phyloP scores from a whole-genome alignment of 2,329 filamentous ascomycete genomes.

The Trichoderma brevicompactum region DNA sequence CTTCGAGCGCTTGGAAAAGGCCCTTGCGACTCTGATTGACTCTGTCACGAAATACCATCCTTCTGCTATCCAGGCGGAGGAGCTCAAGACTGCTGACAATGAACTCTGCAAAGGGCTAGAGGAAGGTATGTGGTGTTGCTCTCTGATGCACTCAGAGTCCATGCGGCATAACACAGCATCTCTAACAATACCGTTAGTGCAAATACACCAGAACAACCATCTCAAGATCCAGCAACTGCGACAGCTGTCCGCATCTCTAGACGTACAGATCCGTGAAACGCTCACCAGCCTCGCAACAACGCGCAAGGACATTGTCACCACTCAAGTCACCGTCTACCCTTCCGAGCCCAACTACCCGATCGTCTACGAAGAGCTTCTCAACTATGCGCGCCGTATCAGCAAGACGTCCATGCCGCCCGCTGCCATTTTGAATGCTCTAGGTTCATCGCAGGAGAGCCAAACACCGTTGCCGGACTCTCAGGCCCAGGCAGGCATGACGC shows the following conservation, averaged over 20 bases:
- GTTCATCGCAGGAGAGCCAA: conserved; percentile 39
- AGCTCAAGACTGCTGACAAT: conserved; percentile 72
- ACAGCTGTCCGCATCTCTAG: conserved; percentile 65
- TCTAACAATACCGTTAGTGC: conserved; percentile 53
- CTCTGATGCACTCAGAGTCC: not conserved
- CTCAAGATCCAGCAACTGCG: conserved; percentile 71
- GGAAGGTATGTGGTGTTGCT: conserved; percentile 54
- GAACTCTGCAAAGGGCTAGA: conserved; percentile 69
- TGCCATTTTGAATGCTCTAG: conserved; percentile 49
- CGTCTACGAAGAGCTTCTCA: conserved; percentile 73
- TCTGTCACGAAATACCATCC: conserved; percentile 84
- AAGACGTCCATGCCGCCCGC: conserved; percentile 77
- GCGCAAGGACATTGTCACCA: conserved; percentile 71
- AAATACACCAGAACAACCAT: conserved; percentile 76
- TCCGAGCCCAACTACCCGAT: conserved; percentile 59
- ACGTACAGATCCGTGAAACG: conserved; percentile 73
- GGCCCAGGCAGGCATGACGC: conserved; percentile 39
- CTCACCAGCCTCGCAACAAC: conserved; percentile 71
- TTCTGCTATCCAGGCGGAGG: conserved; percentile 66
- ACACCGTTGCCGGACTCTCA: conserved; percentile 42
- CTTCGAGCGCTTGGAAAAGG: conserved; percentile 69
- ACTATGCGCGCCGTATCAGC: conserved; percentile 78
- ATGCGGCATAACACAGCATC: not conserved
- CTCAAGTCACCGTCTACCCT: conserved; percentile 61
- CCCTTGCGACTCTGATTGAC: conserved; percentile 71